phyloP scores from a whole-genome alignment of 441 rosid genomes.

The Geranium incanum region DNA sequence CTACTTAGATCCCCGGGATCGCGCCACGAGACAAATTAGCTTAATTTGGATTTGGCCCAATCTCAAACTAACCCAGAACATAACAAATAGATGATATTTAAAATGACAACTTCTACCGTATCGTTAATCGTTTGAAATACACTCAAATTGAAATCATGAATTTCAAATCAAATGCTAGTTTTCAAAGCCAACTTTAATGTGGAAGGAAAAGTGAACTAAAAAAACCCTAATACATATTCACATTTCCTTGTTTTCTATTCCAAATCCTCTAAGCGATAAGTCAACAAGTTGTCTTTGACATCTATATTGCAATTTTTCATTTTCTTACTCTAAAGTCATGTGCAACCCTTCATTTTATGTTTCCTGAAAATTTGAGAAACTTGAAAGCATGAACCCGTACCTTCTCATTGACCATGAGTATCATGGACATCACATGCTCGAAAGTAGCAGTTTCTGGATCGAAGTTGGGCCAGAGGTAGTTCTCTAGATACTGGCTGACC shows the following conservation, averaged over 20 bases:
- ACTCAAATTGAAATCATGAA: neutral
- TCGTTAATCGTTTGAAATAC: neutral
- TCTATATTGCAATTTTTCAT: neutral
- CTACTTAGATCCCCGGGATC: too few relatives aligned
- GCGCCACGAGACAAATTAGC: too few relatives aligned
- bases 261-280: neutral
- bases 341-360: neutral
- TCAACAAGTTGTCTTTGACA: neutral
- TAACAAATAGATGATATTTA: neutral
- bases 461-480: slow-evolving; percentile 90
- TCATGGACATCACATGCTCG: slow-evolving; percentile 98
- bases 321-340: neutral
- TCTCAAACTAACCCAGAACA: neutral
- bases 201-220: neutral
- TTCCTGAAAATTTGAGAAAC: neutral
- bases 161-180: neutral
- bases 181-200: neutral
- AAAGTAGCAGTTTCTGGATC: slow-evolving; percentile 67
- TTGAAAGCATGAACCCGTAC: slow-evolving; percentile 24
- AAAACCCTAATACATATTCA: neutral
- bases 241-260: neutral
- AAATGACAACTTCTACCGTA: neutral
- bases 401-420: slow-evolving; percentile 97
- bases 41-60: slow-evolving; percentile 1
- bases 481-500: slow-evolving; percentile 96